A percentile compares a stretch with the other conserved stretches of the same genome.
Evolutionary conservation across 768 basidiomycete species (phyloP).

Genomic region (Tylopilus plumbeoviolaceoides): DNA sequence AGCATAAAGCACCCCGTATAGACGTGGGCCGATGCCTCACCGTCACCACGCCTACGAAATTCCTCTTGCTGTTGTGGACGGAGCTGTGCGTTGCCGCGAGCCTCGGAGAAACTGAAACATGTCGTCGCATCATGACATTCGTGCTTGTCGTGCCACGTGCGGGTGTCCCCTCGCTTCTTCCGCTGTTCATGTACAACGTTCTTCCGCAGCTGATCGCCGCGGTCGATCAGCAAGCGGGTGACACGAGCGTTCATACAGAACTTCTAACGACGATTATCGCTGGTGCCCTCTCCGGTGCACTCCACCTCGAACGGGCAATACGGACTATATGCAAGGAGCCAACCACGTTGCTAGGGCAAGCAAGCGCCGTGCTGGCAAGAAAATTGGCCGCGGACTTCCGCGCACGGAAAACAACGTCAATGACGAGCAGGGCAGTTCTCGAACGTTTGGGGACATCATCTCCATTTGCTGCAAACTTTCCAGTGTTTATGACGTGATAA

Average conservation of each 20-base stretch:
- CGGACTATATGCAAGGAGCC: conserved; percentile 50
- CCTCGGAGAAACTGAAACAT: conserved; percentile 57
- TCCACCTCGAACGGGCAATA: conserved; percentile 70
- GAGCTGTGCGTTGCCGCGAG: conserved; percentile 53
- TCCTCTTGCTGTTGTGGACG: conserved; percentile 65
- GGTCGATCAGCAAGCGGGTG: conserved; percentile 51
- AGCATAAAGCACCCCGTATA: conserved; percentile 59
- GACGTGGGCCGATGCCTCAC: conserved; percentile 67
- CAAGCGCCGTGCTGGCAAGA: conserved; percentile 60
- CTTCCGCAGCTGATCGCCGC: conserved; percentile 52
- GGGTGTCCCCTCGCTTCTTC: conserved; percentile 58
- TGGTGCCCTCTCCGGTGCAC: conserved; percentile 59
- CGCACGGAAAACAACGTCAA: conserved; percentile 42
- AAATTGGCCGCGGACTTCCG: conserved; percentile 63
- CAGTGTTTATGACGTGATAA: conserved; percentile 44
- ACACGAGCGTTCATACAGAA: conserved; percentile 56
- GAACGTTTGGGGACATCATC: conserved; percentile 60
- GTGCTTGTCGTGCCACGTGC: conserved; percentile 61
- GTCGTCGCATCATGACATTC: conserved; percentile 63
- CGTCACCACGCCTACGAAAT: conserved; percentile 51
- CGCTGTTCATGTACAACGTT: conserved; percentile 67
- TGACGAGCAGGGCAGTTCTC: conserved; percentile 48
- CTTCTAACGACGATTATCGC: conserved; percentile 62
- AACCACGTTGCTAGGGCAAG: conserved; percentile 52
- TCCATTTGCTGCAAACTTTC: conserved; percentile 71